A percentile compares a stretch with the other conserved stretches of the same genome.
Conservation (phyloP, 2,329 filamentous ascomycete species). For the Fusarium sp. region DNA sequence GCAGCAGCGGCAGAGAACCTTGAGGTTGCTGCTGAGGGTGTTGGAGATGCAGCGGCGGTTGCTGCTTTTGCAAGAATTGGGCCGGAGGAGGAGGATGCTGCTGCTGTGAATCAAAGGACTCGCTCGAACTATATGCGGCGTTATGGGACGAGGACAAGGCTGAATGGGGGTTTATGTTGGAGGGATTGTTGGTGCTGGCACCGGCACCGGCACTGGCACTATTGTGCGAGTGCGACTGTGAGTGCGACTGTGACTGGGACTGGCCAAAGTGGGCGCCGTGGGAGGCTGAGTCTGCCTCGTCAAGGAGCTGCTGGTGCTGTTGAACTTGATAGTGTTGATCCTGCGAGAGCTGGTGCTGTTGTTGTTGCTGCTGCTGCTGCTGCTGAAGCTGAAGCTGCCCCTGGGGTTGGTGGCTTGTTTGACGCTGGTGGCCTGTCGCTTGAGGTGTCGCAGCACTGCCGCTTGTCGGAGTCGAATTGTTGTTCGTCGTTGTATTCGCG, state of each 20-base stretch:
- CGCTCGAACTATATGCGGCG: conserved; percentile 61
- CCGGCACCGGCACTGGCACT: conserved; percentile 19
- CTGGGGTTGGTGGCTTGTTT: conserved; percentile 34
- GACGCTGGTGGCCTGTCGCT: conserved; percentile 36
- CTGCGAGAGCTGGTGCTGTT: conserved; percentile 21
- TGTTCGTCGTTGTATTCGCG: conserved; percentile 28
- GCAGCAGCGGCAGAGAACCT: conserved; percentile 37
- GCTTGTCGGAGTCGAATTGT: conserved; percentile 36
- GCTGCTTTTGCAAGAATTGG: conserved; percentile 49
- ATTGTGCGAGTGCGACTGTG: conserved; percentile 13
- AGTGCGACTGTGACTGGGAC: conserved; percentile 23
- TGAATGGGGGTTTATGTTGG: conserved; percentile 56
- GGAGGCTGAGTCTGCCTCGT: conserved; percentile 49
- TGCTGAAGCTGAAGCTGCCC: conserved; percentile 11
- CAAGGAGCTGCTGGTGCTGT: conserved; percentile 40
- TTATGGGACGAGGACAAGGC: conserved; percentile 57
- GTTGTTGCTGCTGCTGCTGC: conserved; percentile 11
- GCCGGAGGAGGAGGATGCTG: conserved; percentile 31
- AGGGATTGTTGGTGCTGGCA: conserved; percentile 39
- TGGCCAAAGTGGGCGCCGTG: conserved; percentile 45
- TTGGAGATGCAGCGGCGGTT: conserved; percentile 45
- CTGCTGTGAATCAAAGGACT: conserved; percentile 58
- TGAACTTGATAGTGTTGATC: conserved; percentile 42
- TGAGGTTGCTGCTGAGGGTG: conserved; percentile 41
- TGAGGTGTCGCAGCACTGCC: conserved; percentile 39